Conservation (phyloP, 805 yeast species). For the Lachancea meyersii region DNA sequence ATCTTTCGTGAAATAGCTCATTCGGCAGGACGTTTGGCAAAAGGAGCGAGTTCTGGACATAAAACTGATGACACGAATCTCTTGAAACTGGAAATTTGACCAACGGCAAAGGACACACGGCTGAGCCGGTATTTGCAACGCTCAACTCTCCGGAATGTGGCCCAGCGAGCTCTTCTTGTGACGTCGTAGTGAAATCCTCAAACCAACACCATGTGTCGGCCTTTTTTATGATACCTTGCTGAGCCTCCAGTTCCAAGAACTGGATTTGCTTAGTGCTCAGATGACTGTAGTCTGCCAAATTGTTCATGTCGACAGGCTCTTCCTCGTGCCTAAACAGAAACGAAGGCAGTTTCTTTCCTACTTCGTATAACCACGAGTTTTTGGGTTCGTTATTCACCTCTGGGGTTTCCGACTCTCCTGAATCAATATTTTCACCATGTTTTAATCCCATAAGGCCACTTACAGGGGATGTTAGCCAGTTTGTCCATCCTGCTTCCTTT, state of each 20-base stretch:
- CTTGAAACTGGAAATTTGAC: slow-evolving; percentile 20
- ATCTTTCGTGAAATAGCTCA: slow-evolving; percentile 29
- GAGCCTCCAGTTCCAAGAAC: slow-evolving; percentile 24
- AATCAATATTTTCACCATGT: not conserved
- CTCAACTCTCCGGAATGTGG: slow-evolving; percentile 23
- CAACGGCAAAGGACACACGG: slow-evolving; percentile 25
- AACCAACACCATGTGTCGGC: slow-evolving; percentile 31
- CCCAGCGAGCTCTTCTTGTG: slow-evolving; percentile 10
- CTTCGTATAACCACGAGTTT: slow-evolving; percentile 2
- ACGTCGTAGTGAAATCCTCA: slow-evolving; percentile 20
- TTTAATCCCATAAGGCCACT: not conserved
- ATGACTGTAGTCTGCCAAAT: slow-evolving; percentile 23
- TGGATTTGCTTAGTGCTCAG: slow-evolving; percentile 23
- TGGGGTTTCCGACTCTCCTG: not conserved
- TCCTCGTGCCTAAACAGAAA: not conserved
- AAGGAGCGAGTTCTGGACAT: slow-evolving; percentile 26
- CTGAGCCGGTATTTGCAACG: slow-evolving; percentile 28
- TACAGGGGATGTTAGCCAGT: not conserved
- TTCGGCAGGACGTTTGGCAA: slow-evolving; percentile 27
- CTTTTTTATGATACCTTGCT: slow-evolving; percentile 18
- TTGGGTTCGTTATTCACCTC: not conserved
- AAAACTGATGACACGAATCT: slow-evolving; percentile 18
- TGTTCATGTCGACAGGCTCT: slow-evolving; percentile 14
- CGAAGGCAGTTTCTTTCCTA: slow-evolving; percentile 3
- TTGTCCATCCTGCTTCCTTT: not conserved